Conservation (phyloP, 495 filamentous ascomycete species). For the Aspergillus sclerotioniger region DNA sequence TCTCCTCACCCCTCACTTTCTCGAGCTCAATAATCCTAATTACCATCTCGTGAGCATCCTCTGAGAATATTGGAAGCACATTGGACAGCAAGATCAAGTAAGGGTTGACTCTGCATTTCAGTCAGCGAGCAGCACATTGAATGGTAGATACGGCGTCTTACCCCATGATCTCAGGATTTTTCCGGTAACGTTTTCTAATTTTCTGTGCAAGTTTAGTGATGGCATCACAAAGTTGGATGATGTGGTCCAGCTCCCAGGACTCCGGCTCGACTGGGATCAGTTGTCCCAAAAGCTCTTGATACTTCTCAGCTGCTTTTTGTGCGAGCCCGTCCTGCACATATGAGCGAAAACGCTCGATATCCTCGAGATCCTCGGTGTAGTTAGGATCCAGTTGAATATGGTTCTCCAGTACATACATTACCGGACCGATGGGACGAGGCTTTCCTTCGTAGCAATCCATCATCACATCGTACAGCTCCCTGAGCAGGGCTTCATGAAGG, state of each 20-base stretch:
- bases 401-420: slow-evolving; percentile 78
- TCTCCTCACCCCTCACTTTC: slow-evolving; percentile 65
- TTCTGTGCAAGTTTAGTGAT: slow-evolving; percentile 78
- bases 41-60: slow-evolving; percentile 81
- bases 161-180: slow-evolving; percentile 87
- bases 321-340: slow-evolving; percentile 71
- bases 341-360: slow-evolving; percentile 63
- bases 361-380: slow-evolving; percentile 67
- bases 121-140: slow-evolving; percentile 23
- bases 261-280: slow-evolving; percentile 72
- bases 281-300: slow-evolving; percentile 67
- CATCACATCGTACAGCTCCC: slow-evolving; percentile 83
- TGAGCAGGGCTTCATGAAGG: slow-evolving; percentile 77
- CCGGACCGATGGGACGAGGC: slow-evolving; percentile 69
- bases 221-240: slow-evolving; percentile 82
- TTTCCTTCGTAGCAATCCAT: slow-evolving; percentile 89
- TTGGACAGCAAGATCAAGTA: slow-evolving; percentile 76
- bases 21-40: slow-evolving; percentile 71
- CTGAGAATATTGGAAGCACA: slow-evolving; percentile 83
- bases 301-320: slow-evolving; percentile 69
- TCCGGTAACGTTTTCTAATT: slow-evolving; percentile 88
- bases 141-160: slow-evolving; percentile 27
- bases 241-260: slow-evolving; percentile 80
- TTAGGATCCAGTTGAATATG: slow-evolving; percentile 78
- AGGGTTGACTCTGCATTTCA: slow-evolving; percentile 61